These are phyloP conservation scores for Mrakia gelida DNA, from an alignment of 768 basidiomycete species.

Conservation along the genomic window DNA sequence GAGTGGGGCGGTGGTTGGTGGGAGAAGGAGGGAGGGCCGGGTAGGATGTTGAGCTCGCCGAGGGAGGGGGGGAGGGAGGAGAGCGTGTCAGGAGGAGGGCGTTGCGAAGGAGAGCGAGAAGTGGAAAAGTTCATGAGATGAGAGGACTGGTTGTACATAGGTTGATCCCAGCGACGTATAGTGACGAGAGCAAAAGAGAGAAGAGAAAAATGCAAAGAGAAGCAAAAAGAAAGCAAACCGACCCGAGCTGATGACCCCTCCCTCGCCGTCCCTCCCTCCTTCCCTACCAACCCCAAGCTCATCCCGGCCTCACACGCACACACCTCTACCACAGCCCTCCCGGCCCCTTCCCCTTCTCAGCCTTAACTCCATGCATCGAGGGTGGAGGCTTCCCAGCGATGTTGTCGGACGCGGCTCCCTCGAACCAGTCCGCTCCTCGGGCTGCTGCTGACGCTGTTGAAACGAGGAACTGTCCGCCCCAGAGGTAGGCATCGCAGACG, in stretches of 20 bases:
- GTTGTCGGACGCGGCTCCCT: not conserved
- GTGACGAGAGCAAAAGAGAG: too few relatives aligned
- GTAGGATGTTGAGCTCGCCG: not conserved
- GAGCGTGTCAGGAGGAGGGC: too few relatives aligned
- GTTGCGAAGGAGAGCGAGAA: too few relatives aligned
- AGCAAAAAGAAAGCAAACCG: too few relatives aligned
- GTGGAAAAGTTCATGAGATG: too few relatives aligned
- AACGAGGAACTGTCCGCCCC: conserved; percentile 17
- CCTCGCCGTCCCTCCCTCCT: not conserved
- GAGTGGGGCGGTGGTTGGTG: not conserved
- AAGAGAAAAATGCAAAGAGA: too few relatives aligned
- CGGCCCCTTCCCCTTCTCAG: not conserved
- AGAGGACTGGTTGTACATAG: too few relatives aligned
- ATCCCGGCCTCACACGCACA: not conserved
- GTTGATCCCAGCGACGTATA: too few relatives aligned
- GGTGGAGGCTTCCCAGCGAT: not conserved
- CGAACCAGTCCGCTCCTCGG: conserved; percentile 9
- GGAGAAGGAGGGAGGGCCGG: not conserved
- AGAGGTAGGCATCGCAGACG: conserved; percentile 12
- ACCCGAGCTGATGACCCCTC: not conserved
- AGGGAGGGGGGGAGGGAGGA: not conserved
- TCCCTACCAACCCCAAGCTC: not conserved
- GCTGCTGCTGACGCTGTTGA: conserved; percentile 8
- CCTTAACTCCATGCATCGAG: not conserved
- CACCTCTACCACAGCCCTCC: not conserved